These are phyloP conservation scores for Termitomyces sp. DNA, from an alignment of 768 basidiomycete genomes.

Conservation along the genomic window DNA sequence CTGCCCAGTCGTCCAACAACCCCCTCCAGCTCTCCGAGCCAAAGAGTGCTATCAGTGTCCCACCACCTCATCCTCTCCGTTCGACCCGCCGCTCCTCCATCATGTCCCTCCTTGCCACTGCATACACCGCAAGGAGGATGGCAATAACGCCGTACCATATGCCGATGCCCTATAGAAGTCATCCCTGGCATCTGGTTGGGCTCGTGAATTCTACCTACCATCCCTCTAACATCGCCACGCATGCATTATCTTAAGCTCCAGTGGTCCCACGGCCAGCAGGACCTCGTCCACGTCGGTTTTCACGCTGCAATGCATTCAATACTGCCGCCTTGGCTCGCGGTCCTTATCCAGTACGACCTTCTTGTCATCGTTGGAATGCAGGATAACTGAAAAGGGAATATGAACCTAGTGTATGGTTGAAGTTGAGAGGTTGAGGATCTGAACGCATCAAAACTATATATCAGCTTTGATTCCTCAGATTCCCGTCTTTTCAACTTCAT, in stretches of 20 bases:
- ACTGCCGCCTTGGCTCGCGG: conserved; percentile 74
- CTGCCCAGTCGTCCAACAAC: conserved; percentile 55
- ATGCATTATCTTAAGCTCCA: conserved; percentile 87
- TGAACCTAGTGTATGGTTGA: no score
- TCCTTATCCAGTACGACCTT: conserved; percentile 78
- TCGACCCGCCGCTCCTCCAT: conserved; percentile 63
- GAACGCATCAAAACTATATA: no score
- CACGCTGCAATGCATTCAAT: conserved; percentile 77
- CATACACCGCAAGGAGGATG: conserved; percentile 65
- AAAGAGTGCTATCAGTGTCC: conserved; percentile 31
- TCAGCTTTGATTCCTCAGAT: no score
- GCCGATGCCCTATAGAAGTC: conserved; percentile 75
- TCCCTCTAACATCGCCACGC: conserved; percentile 64
- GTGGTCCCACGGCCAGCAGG: conserved; percentile 94
- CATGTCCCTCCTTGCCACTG: conserved; percentile 61
- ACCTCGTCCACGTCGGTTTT: conserved; percentile 80
- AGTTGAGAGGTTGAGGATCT: no score
- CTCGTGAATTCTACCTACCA: conserved; percentile 62
- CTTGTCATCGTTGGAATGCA: conserved; percentile 9
- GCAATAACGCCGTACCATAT: conserved; percentile 67
- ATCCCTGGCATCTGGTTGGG: conserved; percentile 88
- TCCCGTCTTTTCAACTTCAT: no score
- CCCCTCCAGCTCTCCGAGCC: conserved; percentile 40
- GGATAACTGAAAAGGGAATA: no score
- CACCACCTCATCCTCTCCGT: conserved; percentile 26